Evolutionary conservation across 2,329 filamentous ascomycete species (phyloP).

Genomic region (Penicillium sp.): DNA sequence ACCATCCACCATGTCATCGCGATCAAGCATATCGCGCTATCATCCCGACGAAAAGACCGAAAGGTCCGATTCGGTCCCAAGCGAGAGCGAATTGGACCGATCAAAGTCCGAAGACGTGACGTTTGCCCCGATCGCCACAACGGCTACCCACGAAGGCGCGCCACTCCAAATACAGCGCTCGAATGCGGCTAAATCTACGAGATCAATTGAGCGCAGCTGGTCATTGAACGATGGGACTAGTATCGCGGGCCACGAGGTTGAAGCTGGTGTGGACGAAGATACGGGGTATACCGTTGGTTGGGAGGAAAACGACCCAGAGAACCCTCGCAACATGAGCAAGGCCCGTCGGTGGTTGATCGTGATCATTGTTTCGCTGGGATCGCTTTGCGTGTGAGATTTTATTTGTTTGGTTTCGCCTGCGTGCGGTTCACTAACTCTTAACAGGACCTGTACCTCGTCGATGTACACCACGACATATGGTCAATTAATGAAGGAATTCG

Average conservation of each 20-base stretch:
- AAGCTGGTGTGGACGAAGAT: conserved; percentile 25
- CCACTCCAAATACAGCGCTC: conserved; percentile 23
- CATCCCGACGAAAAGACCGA: conserved; percentile 9
- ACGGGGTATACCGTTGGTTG: conserved; percentile 70
- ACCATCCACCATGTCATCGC: not conserved
- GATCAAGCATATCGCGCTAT: conserved; percentile 6
- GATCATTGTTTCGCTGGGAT: conserved; percentile 70
- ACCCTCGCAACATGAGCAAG: conserved; percentile 68
- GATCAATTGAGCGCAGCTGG: conserved; percentile 33
- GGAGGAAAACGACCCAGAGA: conserved; percentile 73
- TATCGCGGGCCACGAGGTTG: conserved; percentile 25
- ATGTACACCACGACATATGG: conserved; percentile 82
- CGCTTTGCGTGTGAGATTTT: conserved; percentile 74
- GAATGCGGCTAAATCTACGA: conserved; percentile 23
- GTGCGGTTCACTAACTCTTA: not conserved
- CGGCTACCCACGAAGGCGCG: conserved; percentile 13
- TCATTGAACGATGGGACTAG: conserved; percentile 38
- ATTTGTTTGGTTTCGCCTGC: not conserved
- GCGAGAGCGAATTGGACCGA: conserved; percentile 11
- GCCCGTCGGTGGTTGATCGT: conserved; percentile 79
- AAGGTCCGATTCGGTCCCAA: conserved; percentile 7
- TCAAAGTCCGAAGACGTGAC: conserved; percentile 12
- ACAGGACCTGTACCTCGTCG: conserved; percentile 79
- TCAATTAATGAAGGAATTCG: conserved; percentile 75
- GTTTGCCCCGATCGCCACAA: conserved; percentile 26